phyloP scores from a whole-genome alignment of 176 grass and related monocot genomes.

The Cenchrus fungigraminus region DNA sequence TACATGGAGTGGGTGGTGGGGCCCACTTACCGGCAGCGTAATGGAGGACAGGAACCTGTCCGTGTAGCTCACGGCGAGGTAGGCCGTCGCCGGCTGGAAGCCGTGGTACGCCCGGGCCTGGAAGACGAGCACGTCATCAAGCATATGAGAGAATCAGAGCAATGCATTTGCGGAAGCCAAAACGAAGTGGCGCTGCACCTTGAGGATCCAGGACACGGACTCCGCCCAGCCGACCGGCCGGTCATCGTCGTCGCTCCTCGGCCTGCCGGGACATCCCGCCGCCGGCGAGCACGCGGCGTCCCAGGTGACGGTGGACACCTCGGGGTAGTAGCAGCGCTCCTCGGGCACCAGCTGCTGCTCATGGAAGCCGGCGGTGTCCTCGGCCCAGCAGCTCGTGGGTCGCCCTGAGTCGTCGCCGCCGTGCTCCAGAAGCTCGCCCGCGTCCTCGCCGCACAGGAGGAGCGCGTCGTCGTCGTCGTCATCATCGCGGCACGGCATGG shows the following conservation, averaged over 20 bases:
- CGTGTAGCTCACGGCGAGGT: slow-evolving; percentile 80
- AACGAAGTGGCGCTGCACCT: slow-evolving; percentile 43
- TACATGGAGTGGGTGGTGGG: not conserved
- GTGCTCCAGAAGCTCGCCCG: not conserved
- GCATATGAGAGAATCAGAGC: not conserved
- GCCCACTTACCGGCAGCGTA: slow-evolving; percentile 51
- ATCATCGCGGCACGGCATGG: slow-evolving; percentile 1
- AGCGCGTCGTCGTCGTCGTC: not conserved
- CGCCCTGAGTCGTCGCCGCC: not conserved
- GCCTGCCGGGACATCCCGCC: slow-evolving; percentile 41
- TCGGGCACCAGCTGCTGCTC: not conserved
- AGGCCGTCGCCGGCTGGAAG: slow-evolving; percentile 68
- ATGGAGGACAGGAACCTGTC: slow-evolving; percentile 66
- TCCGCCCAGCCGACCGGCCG: slow-evolving; percentile 46
- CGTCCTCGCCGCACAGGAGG: slow-evolving; percentile 45
- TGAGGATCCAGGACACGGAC: slow-evolving; percentile 69
- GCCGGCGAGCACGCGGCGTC: slow-evolving; percentile 32
- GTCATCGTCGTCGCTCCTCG: slow-evolving; percentile 8
- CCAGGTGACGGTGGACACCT: not conserved
- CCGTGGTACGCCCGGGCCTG: slow-evolving; percentile 48
- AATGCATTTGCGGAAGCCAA: not conserved
- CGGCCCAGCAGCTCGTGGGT: too few relatives aligned
- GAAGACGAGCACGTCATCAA: not conserved
- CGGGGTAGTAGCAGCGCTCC: not conserved
- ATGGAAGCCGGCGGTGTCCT: not conserved